A percentile compares a stretch with the other conserved stretches of the same genome.
Conservation (phyloP, 73 alveolate species). For the Symbiodinium natans region DNA sequence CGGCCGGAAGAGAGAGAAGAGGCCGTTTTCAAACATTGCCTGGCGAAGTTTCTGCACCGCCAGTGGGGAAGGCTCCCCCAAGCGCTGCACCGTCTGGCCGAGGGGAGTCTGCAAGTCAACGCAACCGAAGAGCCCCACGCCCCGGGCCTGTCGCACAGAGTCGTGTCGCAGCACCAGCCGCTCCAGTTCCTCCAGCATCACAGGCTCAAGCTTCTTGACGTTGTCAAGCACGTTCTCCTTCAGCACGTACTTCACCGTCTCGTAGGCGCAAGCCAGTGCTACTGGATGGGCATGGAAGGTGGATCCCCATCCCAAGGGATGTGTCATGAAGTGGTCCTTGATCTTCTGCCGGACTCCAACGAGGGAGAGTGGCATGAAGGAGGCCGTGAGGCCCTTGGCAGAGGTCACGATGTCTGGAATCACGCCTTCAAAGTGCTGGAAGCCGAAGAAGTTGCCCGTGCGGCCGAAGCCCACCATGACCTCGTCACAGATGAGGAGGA, state of each 20-base stretch:
- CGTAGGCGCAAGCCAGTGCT: conserved; percentile 95
- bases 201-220: conserved; percentile 93
- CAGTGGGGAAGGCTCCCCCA: conserved; percentile 26
- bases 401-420: conserved; percentile 95
- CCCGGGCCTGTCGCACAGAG: conserved; percentile 93
- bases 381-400: conserved; percentile 96
- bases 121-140: conserved; percentile 95
- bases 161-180: conserved; percentile 68
- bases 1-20: conserved; percentile 85
- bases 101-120: conserved; percentile 52
- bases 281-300: conserved; percentile 96
- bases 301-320: conserved; percentile 96
- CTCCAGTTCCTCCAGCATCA: conserved; percentile 92
- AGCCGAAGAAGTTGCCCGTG: conserved; percentile 95
- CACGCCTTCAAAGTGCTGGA: conserved; percentile 95
- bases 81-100: not conserved
- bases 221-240: conserved; percentile 73
- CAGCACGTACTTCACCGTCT: conserved; percentile 95
- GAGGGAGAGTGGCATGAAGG: conserved; percentile 95
- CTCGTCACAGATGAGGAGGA: conserved; percentile 67
- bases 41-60: conserved; percentile 32
- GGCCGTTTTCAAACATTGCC: conserved; percentile 72
- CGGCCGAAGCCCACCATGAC: conserved; percentile 96
- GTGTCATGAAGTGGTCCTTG: conserved; percentile 95
- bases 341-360: conserved; percentile 95